Evolutionary conservation across 2,329 filamentous ascomycete genomes (phyloP).

Genomic region (Monosporascus cannonballus): DNA sequence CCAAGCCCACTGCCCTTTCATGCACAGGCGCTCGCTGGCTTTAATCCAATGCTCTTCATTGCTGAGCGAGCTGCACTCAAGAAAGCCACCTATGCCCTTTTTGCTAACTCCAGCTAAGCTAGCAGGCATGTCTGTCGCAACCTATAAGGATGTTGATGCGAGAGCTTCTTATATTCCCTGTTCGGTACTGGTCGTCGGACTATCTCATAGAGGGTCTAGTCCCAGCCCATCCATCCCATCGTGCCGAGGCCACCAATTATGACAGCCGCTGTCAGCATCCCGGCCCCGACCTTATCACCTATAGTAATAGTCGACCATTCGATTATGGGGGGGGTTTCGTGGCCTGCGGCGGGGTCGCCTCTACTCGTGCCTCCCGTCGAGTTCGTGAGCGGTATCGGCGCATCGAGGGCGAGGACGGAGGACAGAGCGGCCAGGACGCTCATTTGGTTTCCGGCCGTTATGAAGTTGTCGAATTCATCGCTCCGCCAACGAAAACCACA

Average conservation of each 20-base stretch:
- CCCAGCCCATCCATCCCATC: neutral
- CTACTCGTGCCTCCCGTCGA: conserved; percentile 34
- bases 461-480: conserved; percentile 37
- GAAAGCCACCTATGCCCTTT: too few relatives aligned
- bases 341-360: conserved; percentile 20
- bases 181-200: too few relatives aligned
- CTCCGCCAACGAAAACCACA: conserved; percentile 46
- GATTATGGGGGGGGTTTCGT: neutral
- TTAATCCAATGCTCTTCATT: too few relatives aligned
- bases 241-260: conserved; percentile 4
- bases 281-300: conserved; percentile 21
- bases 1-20: too few relatives aligned
- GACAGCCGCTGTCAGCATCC: conserved; percentile 17
- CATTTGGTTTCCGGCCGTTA: conserved; percentile 44
- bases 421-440: conserved; percentile 41
- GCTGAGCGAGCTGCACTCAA: too few relatives aligned
- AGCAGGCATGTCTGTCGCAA: too few relatives aligned
- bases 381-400: conserved; percentile 27
- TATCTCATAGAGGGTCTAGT: neutral
- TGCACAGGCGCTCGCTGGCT: too few relatives aligned
- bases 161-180: too few relatives aligned
- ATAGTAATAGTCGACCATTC: conserved; percentile 12
- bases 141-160: too few relatives aligned
- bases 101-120: too few relatives aligned
- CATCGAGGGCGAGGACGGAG: conserved; percentile 30